phyloP scores from a whole-genome alignment of 2,329 filamentous ascomycete genomes.

The Claviceps purpurea region DNA sequence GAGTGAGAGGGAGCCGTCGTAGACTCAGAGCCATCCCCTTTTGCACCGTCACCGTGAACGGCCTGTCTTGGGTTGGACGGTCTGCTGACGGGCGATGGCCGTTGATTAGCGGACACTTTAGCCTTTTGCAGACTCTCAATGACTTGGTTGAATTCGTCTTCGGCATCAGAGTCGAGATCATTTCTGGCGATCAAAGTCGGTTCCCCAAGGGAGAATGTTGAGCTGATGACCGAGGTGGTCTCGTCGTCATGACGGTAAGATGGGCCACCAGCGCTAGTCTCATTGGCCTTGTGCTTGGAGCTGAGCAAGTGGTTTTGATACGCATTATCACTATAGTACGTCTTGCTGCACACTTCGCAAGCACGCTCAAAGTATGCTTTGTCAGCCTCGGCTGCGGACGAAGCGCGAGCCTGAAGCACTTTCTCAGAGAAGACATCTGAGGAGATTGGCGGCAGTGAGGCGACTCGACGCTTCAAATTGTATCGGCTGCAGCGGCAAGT shows the following conservation, averaged over 20 bases:
- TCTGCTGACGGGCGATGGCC: slow-evolving; percentile 38
- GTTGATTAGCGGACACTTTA: slow-evolving; percentile 43
- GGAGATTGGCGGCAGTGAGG: slow-evolving; percentile 76
- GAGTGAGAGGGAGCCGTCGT: slow-evolving; percentile 24
- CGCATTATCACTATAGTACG: slow-evolving; percentile 93
- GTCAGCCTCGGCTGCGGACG: slow-evolving; percentile 69
- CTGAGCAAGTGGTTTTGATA: slow-evolving; percentile 86
- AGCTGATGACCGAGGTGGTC: slow-evolving; percentile 73
- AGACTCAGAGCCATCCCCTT: slow-evolving; percentile 30
- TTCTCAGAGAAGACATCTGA: slow-evolving; percentile 94
- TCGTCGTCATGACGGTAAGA: slow-evolving; percentile 45
- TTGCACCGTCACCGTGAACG: slow-evolving; percentile 23
- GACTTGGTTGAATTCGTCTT: slow-evolving; percentile 64
- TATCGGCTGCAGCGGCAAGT: slow-evolving; percentile 50
- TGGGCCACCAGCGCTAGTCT: slow-evolving; percentile 30
- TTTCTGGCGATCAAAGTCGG: slow-evolving; percentile 40
- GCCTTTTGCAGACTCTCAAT: slow-evolving; percentile 65
- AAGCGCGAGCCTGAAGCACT: slow-evolving; percentile 79
- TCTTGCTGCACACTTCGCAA: slow-evolving; percentile 76
- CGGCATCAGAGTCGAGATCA: slow-evolving; percentile 51
- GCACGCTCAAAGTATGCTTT: slow-evolving; percentile 78
- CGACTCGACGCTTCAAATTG: slow-evolving; percentile 89
- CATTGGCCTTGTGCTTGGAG: slow-evolving; percentile 63
- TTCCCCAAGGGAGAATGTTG: slow-evolving; percentile 81
- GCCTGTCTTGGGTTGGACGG: slow-evolving; percentile 38